phyloP scores from a whole-genome alignment of 2,329 filamentous ascomycete species.

The Fusarium sp. region DNA sequence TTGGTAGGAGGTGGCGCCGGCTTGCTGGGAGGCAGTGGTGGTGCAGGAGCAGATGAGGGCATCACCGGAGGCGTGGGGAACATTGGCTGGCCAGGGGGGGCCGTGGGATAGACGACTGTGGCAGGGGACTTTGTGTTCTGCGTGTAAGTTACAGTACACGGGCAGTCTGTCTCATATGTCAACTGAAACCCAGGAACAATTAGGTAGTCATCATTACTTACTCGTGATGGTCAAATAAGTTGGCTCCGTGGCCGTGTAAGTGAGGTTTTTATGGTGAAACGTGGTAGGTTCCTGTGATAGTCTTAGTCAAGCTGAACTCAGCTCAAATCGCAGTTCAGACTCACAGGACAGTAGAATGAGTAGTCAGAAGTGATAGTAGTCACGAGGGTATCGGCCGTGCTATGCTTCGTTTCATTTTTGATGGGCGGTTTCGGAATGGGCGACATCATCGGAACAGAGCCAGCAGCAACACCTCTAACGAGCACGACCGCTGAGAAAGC shows the following conservation, averaged over 20 bases:
- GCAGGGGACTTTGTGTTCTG: neutral
- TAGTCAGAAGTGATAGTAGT: conserved; percentile 52
- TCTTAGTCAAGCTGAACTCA: neutral
- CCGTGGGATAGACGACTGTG: neutral
- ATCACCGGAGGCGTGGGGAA: neutral
- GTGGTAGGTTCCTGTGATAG: conserved; percentile 41
- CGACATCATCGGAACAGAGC: neutral
- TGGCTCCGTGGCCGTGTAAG: conserved; percentile 54
- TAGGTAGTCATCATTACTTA: conserved; percentile 37
- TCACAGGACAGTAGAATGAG: conserved; percentile 56
- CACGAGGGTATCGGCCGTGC: conserved; percentile 38
- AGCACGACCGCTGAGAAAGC: conserved; percentile 6
- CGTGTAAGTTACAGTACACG: conserved; percentile 53
- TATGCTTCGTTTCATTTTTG: neutral
- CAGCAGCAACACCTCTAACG: conserved; percentile 3
- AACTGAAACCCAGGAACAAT: conserved; percentile 19
- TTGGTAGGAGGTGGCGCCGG: neutral
- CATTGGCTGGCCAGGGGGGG: neutral
- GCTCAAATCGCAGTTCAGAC: conserved; percentile 9
- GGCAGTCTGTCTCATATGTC: conserved; percentile 53
- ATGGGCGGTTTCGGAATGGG: neutral
- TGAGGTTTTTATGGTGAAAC: conserved; percentile 52
- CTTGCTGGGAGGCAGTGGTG: neutral
- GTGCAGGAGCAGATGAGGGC: neutral
- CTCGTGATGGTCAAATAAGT: conserved; percentile 57